Conservation (phyloP, 1,139 yeast species). For the Suhomyces anneliseae region DNA sequence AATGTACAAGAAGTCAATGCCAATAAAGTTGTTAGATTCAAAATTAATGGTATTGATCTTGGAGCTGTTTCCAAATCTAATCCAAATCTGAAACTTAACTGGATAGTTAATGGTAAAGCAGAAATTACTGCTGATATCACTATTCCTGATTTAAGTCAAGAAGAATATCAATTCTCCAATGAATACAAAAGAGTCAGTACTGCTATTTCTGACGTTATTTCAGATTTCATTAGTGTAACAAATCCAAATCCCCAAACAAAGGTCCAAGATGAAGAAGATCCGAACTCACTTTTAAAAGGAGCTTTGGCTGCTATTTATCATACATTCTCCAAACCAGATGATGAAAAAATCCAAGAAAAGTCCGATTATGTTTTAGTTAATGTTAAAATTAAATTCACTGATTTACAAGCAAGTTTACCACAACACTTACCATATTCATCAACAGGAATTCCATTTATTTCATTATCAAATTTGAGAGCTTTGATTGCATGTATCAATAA, state of each 20-base stretch:
- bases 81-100: conserved; percentile 54
- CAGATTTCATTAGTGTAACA: conserved; percentile 28
- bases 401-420: conserved; percentile 61
- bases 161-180: conserved; percentile 22
- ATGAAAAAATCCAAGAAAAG: conserved; percentile 4
- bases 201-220: conserved; percentile 28
- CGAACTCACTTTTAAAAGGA: conserved; percentile 36
- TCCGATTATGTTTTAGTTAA: conserved; percentile 63
- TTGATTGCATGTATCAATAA: conserved; percentile 59
- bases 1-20: conserved; percentile 34
- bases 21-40: conserved; percentile 54
- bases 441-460: conserved; percentile 54
- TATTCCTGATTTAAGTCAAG: conserved; percentile 47
- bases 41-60: conserved; percentile 65
- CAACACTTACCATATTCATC: conserved; percentile 53
- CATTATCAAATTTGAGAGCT: conserved; percentile 60
- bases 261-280: conserved; percentile 16
- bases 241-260: conserved; percentile 8
- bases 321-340: conserved; percentile 31
- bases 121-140: conserved; percentile 70
- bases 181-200: conserved; percentile 30
- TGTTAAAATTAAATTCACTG: conserved; percentile 60
- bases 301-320: conserved; percentile 47
- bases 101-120: conserved; percentile 70
- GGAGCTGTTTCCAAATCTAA: conserved; percentile 38